These are phyloP conservation scores for Pseudophaeomoniella oleicola DNA, from an alignment of 2,329 filamentous ascomycete genomes.

Conservation along the genomic window DNA sequence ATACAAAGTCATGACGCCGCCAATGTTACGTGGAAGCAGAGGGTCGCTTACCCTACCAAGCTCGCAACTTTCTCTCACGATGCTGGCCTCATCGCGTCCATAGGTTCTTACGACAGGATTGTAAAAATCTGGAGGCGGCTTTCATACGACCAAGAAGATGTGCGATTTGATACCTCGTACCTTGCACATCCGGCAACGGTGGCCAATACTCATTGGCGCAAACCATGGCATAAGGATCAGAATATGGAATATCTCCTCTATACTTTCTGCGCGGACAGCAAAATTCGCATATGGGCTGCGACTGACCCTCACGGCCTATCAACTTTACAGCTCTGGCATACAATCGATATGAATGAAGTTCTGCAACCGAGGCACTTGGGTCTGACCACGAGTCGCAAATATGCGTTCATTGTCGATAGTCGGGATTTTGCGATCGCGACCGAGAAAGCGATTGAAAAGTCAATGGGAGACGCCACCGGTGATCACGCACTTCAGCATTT, in stretches of 20 bases:
- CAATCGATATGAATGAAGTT: slow-evolving; percentile 60
- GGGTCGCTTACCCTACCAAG: slow-evolving; percentile 57
- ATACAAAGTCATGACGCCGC: slow-evolving; percentile 23
- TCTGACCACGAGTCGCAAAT: slow-evolving; percentile 35
- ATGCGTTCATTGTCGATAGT: slow-evolving; percentile 70
- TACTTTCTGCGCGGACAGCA: slow-evolving; percentile 69
- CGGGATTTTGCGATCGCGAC: slow-evolving; percentile 65
- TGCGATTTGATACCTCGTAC: slow-evolving; percentile 81
- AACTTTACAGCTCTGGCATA: slow-evolving; percentile 64
- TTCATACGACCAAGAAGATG: slow-evolving; percentile 68
- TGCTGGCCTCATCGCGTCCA: slow-evolving; percentile 71
- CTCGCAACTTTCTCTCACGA: slow-evolving; percentile 73
- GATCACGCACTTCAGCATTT: slow-evolving; percentile 69
- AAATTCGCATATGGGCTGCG: slow-evolving; percentile 70
- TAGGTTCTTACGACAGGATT: slow-evolving; percentile 62
- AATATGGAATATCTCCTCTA: slow-evolving; percentile 77
- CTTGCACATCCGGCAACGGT: slow-evolving; percentile 70
- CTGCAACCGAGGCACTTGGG: slow-evolving; percentile 42
- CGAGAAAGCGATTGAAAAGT: slow-evolving; percentile 56
- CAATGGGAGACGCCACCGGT: slow-evolving; percentile 42
- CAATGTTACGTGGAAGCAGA: slow-evolving; percentile 55
- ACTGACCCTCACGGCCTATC: slow-evolving; percentile 58
- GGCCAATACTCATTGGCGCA: slow-evolving; percentile 76
- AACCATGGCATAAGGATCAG: slow-evolving; percentile 62
- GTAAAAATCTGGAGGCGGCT: slow-evolving; percentile 88